Percentiles rank a stretch among this genome's conserved stretches.
Conservation (phyloP, 106 monocot genomes). For the Acorus gramineus region DNA sequence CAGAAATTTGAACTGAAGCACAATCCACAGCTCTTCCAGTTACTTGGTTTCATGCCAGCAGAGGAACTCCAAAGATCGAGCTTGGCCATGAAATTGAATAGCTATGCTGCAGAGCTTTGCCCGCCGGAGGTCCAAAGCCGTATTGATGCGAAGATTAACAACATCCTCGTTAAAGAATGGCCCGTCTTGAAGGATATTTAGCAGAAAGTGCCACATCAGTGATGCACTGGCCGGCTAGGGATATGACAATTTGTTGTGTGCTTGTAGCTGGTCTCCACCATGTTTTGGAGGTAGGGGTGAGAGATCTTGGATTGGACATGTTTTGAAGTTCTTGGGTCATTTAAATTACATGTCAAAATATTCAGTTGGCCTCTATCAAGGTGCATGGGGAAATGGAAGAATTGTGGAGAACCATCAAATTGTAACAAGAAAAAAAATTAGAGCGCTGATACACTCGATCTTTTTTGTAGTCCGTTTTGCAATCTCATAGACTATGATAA, state of each 20-base stretch:
- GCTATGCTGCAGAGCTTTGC: constrained; percentile 72
- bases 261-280: background rate
- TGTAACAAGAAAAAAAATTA: no score
- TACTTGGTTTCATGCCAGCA: constrained; percentile 79
- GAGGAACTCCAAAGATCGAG: constrained; percentile 53
- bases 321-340: no score
- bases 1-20: constrained; percentile 95
- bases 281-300: no score
- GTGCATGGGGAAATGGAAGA: no score
- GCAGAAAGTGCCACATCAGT: background rate
- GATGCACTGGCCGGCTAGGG: no score
- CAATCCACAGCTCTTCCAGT: constrained; percentile 50
- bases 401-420: no score
- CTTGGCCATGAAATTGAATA: constrained; percentile 70
- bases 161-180: constrained; percentile 65
- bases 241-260: background rate
- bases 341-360: no score
- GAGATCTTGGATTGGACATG: no score
- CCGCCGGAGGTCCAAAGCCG: constrained; percentile 49
- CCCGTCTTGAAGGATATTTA: constrained; percentile 65
- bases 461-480: no score
- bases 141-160: constrained; percentile 63
- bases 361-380: no score
- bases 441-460: no score
- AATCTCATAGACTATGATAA: no score